A percentile compares a stretch with the other conserved stretches of the same genome.
These are phyloP conservation scores for Lepraria neglecta DNA, from an alignment of 495 filamentous ascomycete species.

Conservation along the genomic window DNA sequence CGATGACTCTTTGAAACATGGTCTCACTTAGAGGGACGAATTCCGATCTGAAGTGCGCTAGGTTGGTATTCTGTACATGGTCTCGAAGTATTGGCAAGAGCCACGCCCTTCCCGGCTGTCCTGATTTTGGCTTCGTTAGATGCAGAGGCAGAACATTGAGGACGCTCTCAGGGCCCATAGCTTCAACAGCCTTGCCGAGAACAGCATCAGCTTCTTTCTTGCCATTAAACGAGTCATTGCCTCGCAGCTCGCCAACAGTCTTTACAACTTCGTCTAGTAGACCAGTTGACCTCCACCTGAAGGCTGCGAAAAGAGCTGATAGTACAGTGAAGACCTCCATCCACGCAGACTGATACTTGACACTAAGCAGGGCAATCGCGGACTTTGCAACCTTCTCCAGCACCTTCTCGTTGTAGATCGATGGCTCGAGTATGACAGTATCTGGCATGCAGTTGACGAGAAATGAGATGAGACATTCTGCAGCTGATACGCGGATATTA, in stretches of 20 bases:
- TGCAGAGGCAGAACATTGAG: constrained; percentile 79
- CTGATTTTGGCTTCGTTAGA: constrained; percentile 63
- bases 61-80: constrained; percentile 73
- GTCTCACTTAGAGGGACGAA: constrained; percentile 82
- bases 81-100: constrained; percentile 85
- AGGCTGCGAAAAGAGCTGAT: constrained; percentile 76
- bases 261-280: constrained; percentile 66
- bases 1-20: constrained; percentile 82
- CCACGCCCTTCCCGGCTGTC: constrained; percentile 85
- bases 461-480: constrained; percentile 91
- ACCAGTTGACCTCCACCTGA: constrained; percentile 75
- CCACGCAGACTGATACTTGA: constrained; percentile 93
- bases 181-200: constrained; percentile 73
- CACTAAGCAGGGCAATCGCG: constrained; percentile 64
- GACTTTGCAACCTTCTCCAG: constrained; percentile 66
- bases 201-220: constrained; percentile 94
- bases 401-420: constrained; percentile 78
- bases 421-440: constrained; percentile 73
- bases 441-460: constrained; percentile 79
- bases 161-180: constrained; percentile 80
- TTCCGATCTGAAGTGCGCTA: constrained; percentile 76
- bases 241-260: constrained; percentile 78
- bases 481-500: constrained; percentile 87
- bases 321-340: constrained; percentile 89
- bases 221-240: constrained; percentile 80